Base-by-base conservation (phyloP, 2,329 filamentous ascomycete genomes). In the Ophiocordyceps camponoti-leonardi region DNA sequence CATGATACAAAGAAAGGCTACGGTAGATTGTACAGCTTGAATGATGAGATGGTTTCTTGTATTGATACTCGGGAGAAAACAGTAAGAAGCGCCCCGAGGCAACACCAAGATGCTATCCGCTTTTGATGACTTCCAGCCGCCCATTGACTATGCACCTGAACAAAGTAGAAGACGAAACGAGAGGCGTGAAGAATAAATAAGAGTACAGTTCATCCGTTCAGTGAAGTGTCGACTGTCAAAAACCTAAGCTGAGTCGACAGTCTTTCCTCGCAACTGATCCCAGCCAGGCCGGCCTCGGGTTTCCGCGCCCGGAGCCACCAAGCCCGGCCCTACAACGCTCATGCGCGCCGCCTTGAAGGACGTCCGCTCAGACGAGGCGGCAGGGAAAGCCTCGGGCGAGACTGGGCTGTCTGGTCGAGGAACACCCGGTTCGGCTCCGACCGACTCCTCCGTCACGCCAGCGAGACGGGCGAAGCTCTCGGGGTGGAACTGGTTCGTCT, bases 391-490 rank as follows among this genome's bases (percentile, higher is more conserved):
- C 14, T 56, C 55, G 2, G 62, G 59, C 0, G 62, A 64, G 44
- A 65, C 60, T 28, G 61, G 62, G 47, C 62, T 65, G 44, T 70
- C 66, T 3, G 67, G 65, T 20, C 65, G 58, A 6, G 65, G 62
- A 6, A 66, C 44, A n/a, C 55, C 54, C 10, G 52, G 48, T 18
- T 53, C 57, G 12, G 47, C 50, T 39, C 50, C 41, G 20, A 16
- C 12, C 12, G 18, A 28, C 33, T 52, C 49, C 28, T 51, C 47
- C 2, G 23, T 44, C 30, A 46, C 44, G 10, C 42, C 39, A 2
- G 42, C 23, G 6, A 43, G 43, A n/a, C 41, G 35, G n/a, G 47
- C 35, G 39, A 44, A 47, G 39, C 43, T 48, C 22, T 48, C 40
- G 6, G 37, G 33, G 18, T 43, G 46, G 8, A 45, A 44, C 43